Percentiles rank a stretch among this genome's conserved stretches.
Evolutionary conservation across 352 stramenopile species (phyloP).

Genomic region (Aphanomyces stellatus): DNA sequence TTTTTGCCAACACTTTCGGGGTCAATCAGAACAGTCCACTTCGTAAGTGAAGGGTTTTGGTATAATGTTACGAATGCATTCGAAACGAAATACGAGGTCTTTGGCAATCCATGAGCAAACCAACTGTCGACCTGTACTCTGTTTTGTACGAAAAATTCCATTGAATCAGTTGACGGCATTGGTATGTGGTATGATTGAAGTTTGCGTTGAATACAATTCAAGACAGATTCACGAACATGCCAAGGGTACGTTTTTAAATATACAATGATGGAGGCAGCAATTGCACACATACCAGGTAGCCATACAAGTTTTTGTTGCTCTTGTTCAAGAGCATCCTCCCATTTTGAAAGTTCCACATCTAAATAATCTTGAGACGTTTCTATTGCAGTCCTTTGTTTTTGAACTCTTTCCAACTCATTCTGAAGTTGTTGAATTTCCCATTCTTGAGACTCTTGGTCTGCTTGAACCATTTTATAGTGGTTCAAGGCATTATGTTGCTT

Average conservation of each 20-base stretch:
- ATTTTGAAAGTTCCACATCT: not conserved
- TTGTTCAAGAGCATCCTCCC: not conserved
- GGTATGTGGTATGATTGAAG: not conserved
- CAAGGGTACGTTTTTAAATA: not conserved
- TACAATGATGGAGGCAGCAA: slow-evolving; percentile 5
- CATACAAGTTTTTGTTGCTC: not conserved
- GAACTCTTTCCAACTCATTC: not conserved
- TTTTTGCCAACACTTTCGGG: not conserved
- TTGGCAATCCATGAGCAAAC: not conserved
- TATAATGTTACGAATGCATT: not conserved
- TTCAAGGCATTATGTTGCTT: not conserved
- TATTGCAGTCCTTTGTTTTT: not conserved
- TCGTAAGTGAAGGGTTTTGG: not conserved
- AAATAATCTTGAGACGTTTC: not conserved
- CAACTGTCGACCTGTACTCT: not conserved
- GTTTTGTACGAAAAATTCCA: not conserved
- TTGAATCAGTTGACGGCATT: not conserved
- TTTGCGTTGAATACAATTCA: not conserved
- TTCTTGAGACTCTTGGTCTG: not conserved
- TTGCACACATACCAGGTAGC: not conserved
- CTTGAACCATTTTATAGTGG: not conserved
- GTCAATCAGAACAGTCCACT: slow-evolving; percentile 4
- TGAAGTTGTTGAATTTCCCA: not conserved
- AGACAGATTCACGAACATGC: not conserved
- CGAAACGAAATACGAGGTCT: not conserved